Evolutionary conservation across 192 early-diverging fungal genomes (phyloP), one percentile per base, ranked within the genome.

Genomic region (Backusella tuberculispora): DNA sequence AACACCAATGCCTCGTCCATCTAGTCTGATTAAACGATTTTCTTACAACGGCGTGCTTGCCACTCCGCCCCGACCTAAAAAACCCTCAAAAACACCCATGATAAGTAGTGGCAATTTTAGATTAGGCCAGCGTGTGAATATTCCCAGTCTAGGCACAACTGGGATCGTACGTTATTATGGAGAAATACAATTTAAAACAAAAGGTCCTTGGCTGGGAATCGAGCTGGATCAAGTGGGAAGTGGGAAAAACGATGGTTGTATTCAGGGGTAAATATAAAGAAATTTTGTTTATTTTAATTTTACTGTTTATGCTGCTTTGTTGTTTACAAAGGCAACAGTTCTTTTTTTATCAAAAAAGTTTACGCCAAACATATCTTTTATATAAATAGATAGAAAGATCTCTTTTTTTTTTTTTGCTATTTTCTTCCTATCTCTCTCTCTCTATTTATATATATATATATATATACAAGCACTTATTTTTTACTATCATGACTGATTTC

Each of bases 171-270:
- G 85, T 40, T 95, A 85, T 69, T 41, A 90, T 9, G 94, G 94
- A 12, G 85, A 89, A 6, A 89, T 89, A 8, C 81, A 90, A 48
- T 90, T 91, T 64, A 94, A 92, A 75, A 84, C 85, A 38, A 45
- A 43, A 24, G 94, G 93, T 2, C 84, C 81, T 1, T 95, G 92
- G 92, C 91, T 91, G n/a, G 94, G 94, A 21, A 85, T 95, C 63
- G 91, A 92, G 74, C 80, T 95, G 6, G 92, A 95, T 69, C 83
- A 83, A 44, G 76, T 75, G 9, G 92, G 90, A 10, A 86, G 81
- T 21, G 94, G 94, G 17, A 95, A 95, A 73, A 95, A 95, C 77
- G 85, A 91, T 60, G 94, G 94, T 19, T 82, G 79, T 29, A 91
- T 92, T 45, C 84, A 83, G 50, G 94, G 86, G 88, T 89, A 84